Evolutionary conservation across 345 rosid species (phyloP).

Genomic region (Eucalyptus shirleyi): DNA sequence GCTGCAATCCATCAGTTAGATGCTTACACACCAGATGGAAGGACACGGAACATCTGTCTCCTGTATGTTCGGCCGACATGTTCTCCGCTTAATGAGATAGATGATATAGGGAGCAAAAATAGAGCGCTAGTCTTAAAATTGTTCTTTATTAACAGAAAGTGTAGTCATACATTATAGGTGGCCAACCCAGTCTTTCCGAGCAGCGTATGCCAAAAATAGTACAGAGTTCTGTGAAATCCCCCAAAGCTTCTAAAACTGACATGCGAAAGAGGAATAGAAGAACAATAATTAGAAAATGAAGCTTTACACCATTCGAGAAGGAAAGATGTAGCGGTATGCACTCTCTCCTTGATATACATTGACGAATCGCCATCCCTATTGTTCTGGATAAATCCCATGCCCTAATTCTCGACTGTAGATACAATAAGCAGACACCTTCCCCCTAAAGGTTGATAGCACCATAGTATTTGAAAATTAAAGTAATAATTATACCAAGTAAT

Average conservation of each 20-base stretch:
- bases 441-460: background rate
- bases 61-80: background rate
- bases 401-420: background rate
- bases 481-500: background rate
- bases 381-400: background rate
- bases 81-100: background rate
- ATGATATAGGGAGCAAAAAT: background rate
- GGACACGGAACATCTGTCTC: background rate
- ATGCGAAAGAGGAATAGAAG: background rate
- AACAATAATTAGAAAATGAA: background rate
- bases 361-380: background rate
- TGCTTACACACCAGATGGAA: too few species aligned
- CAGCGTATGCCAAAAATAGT: background rate
- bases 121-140: too few species aligned
- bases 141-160: background rate
- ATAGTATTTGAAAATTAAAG: background rate
- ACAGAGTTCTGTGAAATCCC: background rate
- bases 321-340: background rate
- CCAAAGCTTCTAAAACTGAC: background rate
- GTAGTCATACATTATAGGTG: background rate
- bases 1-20: background rate
- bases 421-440: background rate
- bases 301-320: conserved; percentile 13
- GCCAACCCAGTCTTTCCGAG: background rate
- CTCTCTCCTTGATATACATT: background rate